Evolutionary conservation across 2,329 filamentous ascomycete genomes (phyloP), one percentile per base, ranked within the genome.

Genomic region (Seiridium unicorne): DNA sequence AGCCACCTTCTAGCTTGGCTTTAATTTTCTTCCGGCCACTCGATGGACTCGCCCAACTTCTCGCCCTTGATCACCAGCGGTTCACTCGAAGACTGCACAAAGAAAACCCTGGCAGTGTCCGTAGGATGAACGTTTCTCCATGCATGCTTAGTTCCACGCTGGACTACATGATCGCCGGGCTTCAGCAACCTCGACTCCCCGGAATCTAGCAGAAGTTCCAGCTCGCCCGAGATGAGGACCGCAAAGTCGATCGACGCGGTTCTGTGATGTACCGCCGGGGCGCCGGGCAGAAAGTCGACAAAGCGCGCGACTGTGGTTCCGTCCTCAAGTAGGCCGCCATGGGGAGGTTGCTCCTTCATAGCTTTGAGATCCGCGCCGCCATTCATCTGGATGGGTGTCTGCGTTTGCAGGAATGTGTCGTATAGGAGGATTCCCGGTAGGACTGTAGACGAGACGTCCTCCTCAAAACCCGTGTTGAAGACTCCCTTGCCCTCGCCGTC

Each of bases 231-330:
- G 26, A 63, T n/a, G 13, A 63, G 11, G 9, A 61, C 53, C 35
- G 54, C 55, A 57, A 60, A 64, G 51, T 63, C 61, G 26, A 64
- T 56, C 46, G 59, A 60, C 7, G 61, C 11, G 32, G 61, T 61
- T 26, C 63, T 61, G 58, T 64, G 63, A 44, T 61, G 35, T 7
- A 62, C 55, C 13, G 54, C 55, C 34, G 36, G 35, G 9, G 11
- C 10, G 8, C 51, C 62, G 5, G 62, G 62, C 3, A 60, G 53
- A 4, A 35, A 51, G 55, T 64, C 63, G n/a, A 64, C 55, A 36
- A 58, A 51, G 36, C 61, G 62, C 35, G 60, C 44, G 3, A 55
- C 56, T 6, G 63, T 55, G 6, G 42, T 48, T 34, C 40, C 55
- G 34, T 34, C 26, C 2, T n/a, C 13, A 32, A 7, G 34, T 18